Evolutionary conservation across 83 land plant genomes (phyloP), one percentile per base, ranked within the genome.

Genomic region (Picea mariana): DNA sequence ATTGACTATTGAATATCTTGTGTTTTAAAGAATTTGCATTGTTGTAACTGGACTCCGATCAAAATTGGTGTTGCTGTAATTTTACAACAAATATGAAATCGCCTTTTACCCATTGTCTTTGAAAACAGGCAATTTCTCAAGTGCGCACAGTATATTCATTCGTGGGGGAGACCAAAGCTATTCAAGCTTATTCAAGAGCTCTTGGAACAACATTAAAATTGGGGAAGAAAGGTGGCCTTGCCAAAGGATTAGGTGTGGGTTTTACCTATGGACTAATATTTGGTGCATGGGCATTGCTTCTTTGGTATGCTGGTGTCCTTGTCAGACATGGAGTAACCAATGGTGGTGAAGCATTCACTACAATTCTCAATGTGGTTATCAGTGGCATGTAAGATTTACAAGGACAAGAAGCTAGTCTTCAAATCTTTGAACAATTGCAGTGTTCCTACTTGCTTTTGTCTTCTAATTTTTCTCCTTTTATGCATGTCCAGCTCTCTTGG

Each of bases 231-330:
- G 68, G 86, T 49, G 96, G 94, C 0, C 1, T 91, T 21, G 94
- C 92, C 0, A 93, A 93, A 84, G 96, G 96, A 6, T 31, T 92
- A 31, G 95, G 97, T 21, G 65, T 94, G 66, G 97, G 95, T 8
- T 76, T 59, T 49, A 90, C 90, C 0, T 86, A 89, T 62, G 87
- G 90, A 0, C 47, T 92, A 12, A 49, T 85, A 23, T 89, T 86
- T 44, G 82, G 89, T 78, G 69, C 89, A 26, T 94, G 96, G 96
- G 92, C 94, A 21, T 82, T 90, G 12, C 88, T 94, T 68, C 83
- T 94, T 8, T 90, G 93, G 96, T 92, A 90, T 80, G 88, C 91
- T 3, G 2, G 2, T 85, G 34, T 3, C 31, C 81, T 94, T 6
- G 90, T 94, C n/a, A 84, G 85, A 8, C 81, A 85, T 44, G 83